Evolutionary conservation across 805 yeast species (phyloP), one percentile per base, ranked within the genome.

Genomic region (Wickerhamomyces sydowiorum): DNA sequence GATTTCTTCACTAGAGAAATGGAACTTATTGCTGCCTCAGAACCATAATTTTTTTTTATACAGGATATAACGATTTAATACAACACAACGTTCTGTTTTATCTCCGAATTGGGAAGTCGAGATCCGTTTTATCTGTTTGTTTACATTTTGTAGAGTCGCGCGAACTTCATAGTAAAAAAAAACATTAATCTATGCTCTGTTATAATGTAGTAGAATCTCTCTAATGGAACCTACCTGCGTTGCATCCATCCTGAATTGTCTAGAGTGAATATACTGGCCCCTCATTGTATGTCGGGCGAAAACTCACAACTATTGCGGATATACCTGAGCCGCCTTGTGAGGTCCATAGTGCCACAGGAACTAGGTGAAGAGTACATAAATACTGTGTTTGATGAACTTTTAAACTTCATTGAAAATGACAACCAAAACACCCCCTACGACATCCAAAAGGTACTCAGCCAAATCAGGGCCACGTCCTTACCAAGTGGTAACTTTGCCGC

Each of bases 1-100:
- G 73, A 70, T 37, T 70, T 68, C 43, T 76, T 75, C 51, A 60
- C 65, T 15, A 51, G 60, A 27, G 73, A 66, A 45, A 55, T 67
- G 15, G 73, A 69, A 37, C 62, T 56, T 36, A 33, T 41, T 1
- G 17, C 50, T 1, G 20, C 28, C 10, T 14, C 19, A 8, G 7
- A 7, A n/a, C n/a, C n/a, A n/a, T n/a, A n/a, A n/a, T n/a, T n/a
- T n/a, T n/a, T n/a, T n/a, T n/a, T n/a, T n/a, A n/a, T n/a, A n/a
- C n/a, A n/a, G n/a, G n/a, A n/a, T n/a, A n/a, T n/a, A n/a, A n/a
- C n/a, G n/a, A n/a, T n/a, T n/a, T n/a, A n/a, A n/a, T n/a, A n/a
- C n/a, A n/a, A n/a, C n/a, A n/a, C n/a, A n/a, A n/a, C n/a, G n/a
- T 20, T 7, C 25, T 20, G 8, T n/a, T 29, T 37, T 7, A 36